These are phyloP conservation scores for Thinopyrum elongatum DNA, from an alignment of 176 grass and related monocot genomes.

Conservation along the genomic window DNA sequence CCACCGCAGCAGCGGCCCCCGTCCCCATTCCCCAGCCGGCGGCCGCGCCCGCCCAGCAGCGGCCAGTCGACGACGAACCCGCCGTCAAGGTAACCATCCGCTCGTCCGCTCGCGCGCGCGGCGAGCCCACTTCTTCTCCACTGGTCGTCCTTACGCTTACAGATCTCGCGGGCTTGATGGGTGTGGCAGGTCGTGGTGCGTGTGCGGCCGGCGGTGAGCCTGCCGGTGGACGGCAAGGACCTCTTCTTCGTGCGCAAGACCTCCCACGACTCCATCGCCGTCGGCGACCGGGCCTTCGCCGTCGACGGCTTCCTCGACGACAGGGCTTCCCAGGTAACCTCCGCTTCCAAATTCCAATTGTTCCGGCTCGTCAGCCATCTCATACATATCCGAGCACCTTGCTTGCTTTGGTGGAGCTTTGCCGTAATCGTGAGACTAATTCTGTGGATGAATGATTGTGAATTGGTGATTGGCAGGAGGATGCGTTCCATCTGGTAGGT, in stretches of 20 bases:
- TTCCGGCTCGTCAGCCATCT: not conserved
- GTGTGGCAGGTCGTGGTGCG: conserved; percentile 45
- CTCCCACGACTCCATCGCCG: conserved; percentile 35
- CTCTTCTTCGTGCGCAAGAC: conserved; percentile 53
- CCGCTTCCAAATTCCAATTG: not conserved
- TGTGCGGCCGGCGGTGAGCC: conserved; percentile 45
- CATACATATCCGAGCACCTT: not conserved
- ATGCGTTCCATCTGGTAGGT: conserved; percentile 68
- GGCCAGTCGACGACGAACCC: conserved; percentile 1
- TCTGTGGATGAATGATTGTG: not conserved
- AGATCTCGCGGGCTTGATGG: not conserved
- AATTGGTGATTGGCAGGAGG: conserved; percentile 52
- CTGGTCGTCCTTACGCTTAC: not conserved
- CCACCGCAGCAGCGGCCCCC: not conserved
- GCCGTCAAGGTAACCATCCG: conserved; percentile 36
- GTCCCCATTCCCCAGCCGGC: not conserved
- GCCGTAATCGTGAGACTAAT: not conserved
- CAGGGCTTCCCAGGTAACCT: conserved; percentile 61
- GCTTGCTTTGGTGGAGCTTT: not conserved
- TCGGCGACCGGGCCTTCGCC: conserved; percentile 59
- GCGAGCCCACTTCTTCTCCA: not conserved
- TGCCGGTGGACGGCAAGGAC: conserved; percentile 43
- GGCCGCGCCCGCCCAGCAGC: not conserved
- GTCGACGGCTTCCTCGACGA: conserved; percentile 78
- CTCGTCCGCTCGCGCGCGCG: not conserved